A percentile compares a stretch with the other conserved stretches of the same genome.
Evolutionary conservation across 73 alveolate species (phyloP).

Genomic region (Stentor roeselii): DNA sequence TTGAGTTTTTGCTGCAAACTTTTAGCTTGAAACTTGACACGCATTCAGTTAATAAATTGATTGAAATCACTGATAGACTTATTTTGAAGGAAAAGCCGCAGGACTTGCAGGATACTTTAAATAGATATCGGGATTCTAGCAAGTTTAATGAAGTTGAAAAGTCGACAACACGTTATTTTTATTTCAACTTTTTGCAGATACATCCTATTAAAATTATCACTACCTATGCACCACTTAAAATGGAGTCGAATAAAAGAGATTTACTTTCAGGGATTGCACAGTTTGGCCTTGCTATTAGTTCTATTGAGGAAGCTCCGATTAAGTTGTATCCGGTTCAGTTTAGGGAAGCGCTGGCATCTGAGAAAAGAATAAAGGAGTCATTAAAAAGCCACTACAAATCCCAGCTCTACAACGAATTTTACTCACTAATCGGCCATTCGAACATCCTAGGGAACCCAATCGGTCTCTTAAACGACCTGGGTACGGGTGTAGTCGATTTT

Average conservation of each 20-base stretch:
- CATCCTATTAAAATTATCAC: conserved; percentile 1
- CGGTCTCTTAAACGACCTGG: conserved; percentile 77
- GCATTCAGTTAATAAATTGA: not conserved
- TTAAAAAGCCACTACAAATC: conserved; percentile 47
- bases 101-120: not conserved
- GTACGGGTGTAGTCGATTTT: conserved; percentile 95
- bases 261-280: conserved; percentile 33
- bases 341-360: conserved; percentile 58
- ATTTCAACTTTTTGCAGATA: not conserved
- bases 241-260: conserved; percentile 29
- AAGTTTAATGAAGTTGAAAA: not conserved
- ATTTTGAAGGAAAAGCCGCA: not conserved
- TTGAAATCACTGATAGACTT: not conserved
- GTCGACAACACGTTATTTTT: not conserved
- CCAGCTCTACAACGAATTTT: conserved; percentile 50
- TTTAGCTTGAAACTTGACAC: not conserved
- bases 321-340: conserved; percentile 51
- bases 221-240: conserved; percentile 27
- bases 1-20: conserved; percentile 29
- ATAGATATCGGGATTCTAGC: not conserved
- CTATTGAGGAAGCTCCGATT: conserved; percentile 79
- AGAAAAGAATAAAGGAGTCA: conserved; percentile 37
- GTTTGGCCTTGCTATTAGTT: conserved; percentile 72
- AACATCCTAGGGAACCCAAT: conserved; percentile 93
- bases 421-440: conserved; percentile 79